Conservation (phyloP, 192 early-diverging fungal genomes). For the Podila minutissima region DNA sequence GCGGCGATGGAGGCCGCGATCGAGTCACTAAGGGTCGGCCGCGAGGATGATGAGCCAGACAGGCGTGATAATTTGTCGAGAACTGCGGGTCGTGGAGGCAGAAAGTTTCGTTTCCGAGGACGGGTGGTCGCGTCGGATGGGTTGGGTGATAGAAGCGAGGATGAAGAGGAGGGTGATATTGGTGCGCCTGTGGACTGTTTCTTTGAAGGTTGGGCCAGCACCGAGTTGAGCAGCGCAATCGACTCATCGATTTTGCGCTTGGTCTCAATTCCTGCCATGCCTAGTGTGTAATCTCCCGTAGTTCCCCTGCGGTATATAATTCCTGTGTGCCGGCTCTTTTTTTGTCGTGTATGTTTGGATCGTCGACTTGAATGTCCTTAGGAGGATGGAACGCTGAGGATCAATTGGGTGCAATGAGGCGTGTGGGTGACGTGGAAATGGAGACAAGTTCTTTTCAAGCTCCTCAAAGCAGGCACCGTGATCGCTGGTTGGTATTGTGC, state of each 20-base stretch:
- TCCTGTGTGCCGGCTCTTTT: not conserved
- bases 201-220: slow-evolving; percentile 37
- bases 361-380: too few relatives aligned
- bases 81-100: slow-evolving; percentile 23
- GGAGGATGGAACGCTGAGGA: too few relatives aligned
- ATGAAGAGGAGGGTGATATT: not conserved
- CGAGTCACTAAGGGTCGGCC: slow-evolving; percentile 27
- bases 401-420: too few relatives aligned
- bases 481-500: too few relatives aligned
- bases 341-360: too few relatives aligned
- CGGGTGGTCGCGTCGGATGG: not conserved
- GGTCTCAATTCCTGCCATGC: slow-evolving; percentile 14
- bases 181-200: not conserved
- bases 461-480: too few relatives aligned
- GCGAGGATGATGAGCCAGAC: not conserved
- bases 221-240: slow-evolving; percentile 39
- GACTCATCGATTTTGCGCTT: slow-evolving; percentile 49
- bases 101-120: slow-evolving; percentile 12
- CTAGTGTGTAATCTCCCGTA: not conserved
- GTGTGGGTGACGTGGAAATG: too few relatives aligned
- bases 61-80: slow-evolving; percentile 33
- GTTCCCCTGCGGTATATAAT: not conserved
- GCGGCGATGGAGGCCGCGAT: slow-evolving; percentile 44
- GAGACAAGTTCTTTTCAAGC: too few relatives aligned
- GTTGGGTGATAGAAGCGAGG: not conserved